Conservation (phyloP, 2,329 filamentous ascomycete species). For the Apiospora sp. region DNA sequence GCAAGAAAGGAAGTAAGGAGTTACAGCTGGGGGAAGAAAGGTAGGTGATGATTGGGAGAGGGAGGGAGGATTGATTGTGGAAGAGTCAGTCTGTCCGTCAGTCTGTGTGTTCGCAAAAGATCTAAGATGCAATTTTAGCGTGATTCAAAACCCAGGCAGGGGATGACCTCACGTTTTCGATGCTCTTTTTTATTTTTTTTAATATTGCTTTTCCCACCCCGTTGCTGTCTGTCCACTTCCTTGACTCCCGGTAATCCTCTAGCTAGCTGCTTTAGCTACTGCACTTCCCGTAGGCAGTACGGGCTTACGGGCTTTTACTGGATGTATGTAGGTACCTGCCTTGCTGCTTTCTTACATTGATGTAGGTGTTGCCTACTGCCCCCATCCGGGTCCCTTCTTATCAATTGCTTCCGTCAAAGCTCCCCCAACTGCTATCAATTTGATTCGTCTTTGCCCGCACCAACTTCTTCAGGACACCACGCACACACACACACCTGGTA, state of each 20-base stretch:
- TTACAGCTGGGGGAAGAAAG: background rate
- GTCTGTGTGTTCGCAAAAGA: constrained; percentile 22
- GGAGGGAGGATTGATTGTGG: background rate
- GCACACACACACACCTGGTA: background rate
- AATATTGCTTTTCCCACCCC: background rate
- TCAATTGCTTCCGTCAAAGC: too few relatives aligned
- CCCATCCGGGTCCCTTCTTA: too few relatives aligned
- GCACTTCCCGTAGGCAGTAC: background rate
- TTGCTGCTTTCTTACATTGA: background rate
- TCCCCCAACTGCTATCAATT: too few relatives aligned
- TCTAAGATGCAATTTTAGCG: constrained; percentile 22
- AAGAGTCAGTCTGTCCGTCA: background rate
- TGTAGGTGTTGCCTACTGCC: too few relatives aligned
- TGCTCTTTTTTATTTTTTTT: background rate
- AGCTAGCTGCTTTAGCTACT: background rate
- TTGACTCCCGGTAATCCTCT: background rate
- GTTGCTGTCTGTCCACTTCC: constrained; percentile 17
- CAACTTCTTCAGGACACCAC: background rate
- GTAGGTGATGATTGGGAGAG: constrained; percentile 4
- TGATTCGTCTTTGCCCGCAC: too few relatives aligned
- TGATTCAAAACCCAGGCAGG: constrained; percentile 20
- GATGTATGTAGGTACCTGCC: background rate
- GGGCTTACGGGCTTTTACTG: background rate
- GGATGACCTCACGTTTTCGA: constrained; percentile 23
- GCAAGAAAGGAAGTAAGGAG: background rate